phyloP scores from a whole-genome alignment of 805 yeast genomes.

The Cyberlindnera euphorbiae region DNA sequence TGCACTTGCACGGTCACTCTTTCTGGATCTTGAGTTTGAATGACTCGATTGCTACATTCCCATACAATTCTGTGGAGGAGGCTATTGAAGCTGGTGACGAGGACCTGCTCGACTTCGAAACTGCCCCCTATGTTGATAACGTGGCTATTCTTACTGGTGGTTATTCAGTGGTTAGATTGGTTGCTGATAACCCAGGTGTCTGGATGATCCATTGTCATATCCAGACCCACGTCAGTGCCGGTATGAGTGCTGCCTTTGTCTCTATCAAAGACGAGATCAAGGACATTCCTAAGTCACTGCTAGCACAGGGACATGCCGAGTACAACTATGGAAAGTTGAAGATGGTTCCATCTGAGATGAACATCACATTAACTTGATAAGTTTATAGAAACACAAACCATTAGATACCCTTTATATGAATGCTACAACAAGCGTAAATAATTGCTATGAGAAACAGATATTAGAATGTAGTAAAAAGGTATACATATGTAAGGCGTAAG shows the following conservation, averaged over 20 bases:
- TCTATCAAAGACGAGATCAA: conserved; percentile 1
- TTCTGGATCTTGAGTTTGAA: conserved; percentile 29
- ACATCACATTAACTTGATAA: background rate
- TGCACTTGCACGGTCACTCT: conserved; percentile 34
- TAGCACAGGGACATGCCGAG: conserved; percentile 1
- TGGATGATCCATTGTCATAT: conserved; percentile 32
- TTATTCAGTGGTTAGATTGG: conserved; percentile 30
- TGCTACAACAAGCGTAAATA: too few relatives aligned
- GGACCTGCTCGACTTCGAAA: conserved; percentile 17
- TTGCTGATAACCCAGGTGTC: conserved; percentile 27
- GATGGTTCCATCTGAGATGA: conserved; percentile 1
- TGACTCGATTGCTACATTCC: conserved; percentile 22
- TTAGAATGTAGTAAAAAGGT: too few relatives aligned
- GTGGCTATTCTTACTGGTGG: conserved; percentile 30
- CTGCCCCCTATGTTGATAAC: conserved; percentile 23
- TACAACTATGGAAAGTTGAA: conserved; percentile 1
- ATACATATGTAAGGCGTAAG: too few relatives aligned
- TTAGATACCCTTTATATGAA: too few relatives aligned
- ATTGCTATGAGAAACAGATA: too few relatives aligned
- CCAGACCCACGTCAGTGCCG: conserved; percentile 24
- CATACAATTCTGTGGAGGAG: conserved; percentile 24
- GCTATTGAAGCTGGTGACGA: conserved; percentile 21
- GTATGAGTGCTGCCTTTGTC: conserved; percentile 4
- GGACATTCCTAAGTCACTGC: background rate
- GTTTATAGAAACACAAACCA: too few relatives aligned